phyloP scores from a whole-genome alignment of 2,329 filamentous ascomycete species.

The Dactylellina drechsleri region DNA sequence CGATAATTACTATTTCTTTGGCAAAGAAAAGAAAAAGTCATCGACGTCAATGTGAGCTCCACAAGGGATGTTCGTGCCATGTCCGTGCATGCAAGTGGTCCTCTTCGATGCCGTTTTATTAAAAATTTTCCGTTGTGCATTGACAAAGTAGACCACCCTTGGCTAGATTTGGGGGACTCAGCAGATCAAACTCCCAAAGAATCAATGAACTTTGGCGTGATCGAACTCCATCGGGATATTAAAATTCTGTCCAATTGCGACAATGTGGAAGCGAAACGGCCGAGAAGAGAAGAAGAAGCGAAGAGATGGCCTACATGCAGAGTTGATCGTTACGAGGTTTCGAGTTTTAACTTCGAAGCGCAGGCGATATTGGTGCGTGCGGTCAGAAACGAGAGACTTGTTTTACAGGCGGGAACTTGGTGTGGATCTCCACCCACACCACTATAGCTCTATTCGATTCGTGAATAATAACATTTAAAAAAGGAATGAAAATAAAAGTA shows the following conservation, averaged over 20 bases:
- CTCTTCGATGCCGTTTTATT: conserved; percentile 1
- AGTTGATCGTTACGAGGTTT: conserved; percentile 51
- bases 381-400: conserved; percentile 38
- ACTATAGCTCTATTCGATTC: conserved; percentile 32
- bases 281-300: conserved; percentile 22
- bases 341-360: conserved; percentile 26
- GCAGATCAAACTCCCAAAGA: conserved; percentile 22
- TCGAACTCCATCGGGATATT: conserved; percentile 31
- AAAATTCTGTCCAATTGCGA: conserved; percentile 53
- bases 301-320: conserved; percentile 37
- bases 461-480: not conserved
- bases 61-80: conserved; percentile 33
- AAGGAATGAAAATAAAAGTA: not conserved
- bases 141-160: conserved; percentile 26
- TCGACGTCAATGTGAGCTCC: conserved; percentile 45
- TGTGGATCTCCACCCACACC: conserved; percentile 45
- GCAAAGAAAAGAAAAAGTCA: conserved; percentile 13
- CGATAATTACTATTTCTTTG: conserved; percentile 6
- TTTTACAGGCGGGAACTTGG: conserved; percentile 45
- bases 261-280: conserved; percentile 22
- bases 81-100: conserved; percentile 31
- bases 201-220: conserved; percentile 24
- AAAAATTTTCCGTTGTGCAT: conserved; percentile 35
- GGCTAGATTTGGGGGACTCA: conserved; percentile 11
- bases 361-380: conserved; percentile 33